These are phyloP conservation scores for Boechera retrofracta DNA, from an alignment of 345 rosid genomes.

Conservation along the genomic window DNA sequence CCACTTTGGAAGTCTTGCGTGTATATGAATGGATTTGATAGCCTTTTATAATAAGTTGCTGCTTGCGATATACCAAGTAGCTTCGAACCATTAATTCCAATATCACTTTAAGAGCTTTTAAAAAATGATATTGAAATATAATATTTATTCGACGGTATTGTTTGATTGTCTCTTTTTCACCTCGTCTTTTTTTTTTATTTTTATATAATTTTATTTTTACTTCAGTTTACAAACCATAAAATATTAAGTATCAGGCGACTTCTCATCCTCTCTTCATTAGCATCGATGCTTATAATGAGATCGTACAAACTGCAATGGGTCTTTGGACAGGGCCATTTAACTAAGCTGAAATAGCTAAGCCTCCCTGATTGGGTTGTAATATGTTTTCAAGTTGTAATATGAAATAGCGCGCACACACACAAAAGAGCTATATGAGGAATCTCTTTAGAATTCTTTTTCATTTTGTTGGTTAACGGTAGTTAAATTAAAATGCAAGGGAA, in stretches of 20 bases:
- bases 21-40: too few species aligned
- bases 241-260: neutral
- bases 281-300: neutral
- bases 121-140: neutral
- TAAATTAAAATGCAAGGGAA: neutral
- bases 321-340: neutral
- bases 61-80: neutral
- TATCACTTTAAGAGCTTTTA: neutral
- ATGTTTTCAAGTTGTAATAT: neutral
- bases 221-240: conserved; percentile 2
- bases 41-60: neutral
- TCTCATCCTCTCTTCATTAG: neutral
- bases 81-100: neutral
- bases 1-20: too few species aligned
- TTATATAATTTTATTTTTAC: neutral
- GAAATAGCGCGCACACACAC: neutral
- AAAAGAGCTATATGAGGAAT: neutral
- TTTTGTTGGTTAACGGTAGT: too few species aligned
- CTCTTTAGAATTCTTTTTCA: too few species aligned
- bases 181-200: neutral
- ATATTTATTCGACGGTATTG: neutral
- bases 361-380: neutral
- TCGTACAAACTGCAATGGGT: neutral
- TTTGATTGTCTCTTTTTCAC: neutral
- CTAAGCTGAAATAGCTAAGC: neutral